phyloP scores from a whole-genome alignment of 164 flowering plant species.

The Umbellularia californica region DNA sequence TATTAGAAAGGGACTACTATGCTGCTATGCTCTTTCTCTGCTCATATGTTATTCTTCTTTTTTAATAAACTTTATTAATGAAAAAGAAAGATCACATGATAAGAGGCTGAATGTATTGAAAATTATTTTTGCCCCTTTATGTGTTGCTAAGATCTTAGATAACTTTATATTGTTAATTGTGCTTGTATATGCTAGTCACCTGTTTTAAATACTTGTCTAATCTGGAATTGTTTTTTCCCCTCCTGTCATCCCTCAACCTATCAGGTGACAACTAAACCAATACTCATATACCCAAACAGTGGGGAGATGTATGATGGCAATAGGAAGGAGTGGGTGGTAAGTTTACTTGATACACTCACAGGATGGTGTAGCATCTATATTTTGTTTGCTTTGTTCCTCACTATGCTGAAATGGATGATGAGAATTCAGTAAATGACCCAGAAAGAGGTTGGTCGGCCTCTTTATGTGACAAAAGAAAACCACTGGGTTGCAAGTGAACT shows the following conservation, averaged over 20 bases:
- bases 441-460: background rate
- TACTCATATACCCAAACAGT: slow-evolving; percentile 85
- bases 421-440: background rate
- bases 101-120: too few species aligned
- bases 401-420: too few species aligned
- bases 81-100: too few species aligned
- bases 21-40: too few species aligned
- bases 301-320: slow-evolving; percentile 81
- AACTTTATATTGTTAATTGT: background rate
- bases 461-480: background rate
- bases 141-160: background rate
- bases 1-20: too few species aligned
- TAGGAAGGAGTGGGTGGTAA: slow-evolving; percentile 78
- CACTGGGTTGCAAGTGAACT: background rate
- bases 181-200: background rate
- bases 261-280: slow-evolving; percentile 76
- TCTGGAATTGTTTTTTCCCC: background rate
- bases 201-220: background rate
- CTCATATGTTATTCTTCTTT: too few species aligned
- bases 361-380: background rate
- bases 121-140: too few species aligned
- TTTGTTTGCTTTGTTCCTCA: too few species aligned
- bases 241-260: background rate
- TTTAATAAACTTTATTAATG: too few species aligned
- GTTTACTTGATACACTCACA: slow-evolving; percentile 15